Conservation (phyloP, 2,329 filamentous ascomycete genomes). For the Exophiala alcalophila region DNA sequence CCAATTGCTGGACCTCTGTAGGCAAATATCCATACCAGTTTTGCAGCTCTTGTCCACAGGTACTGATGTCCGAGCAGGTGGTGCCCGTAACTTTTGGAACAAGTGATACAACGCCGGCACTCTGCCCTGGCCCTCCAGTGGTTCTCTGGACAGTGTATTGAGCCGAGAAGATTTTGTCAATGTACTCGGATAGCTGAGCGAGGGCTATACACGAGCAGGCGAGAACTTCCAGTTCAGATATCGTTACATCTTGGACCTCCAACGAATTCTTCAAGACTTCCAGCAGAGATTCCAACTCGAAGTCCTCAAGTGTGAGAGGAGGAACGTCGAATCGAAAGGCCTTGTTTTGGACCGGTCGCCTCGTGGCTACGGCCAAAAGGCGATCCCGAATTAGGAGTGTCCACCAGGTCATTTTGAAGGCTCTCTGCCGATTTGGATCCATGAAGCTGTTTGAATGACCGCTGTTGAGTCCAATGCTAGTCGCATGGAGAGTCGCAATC, state of each 20-base stretch:
- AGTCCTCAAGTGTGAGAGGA: conserved; percentile 80
- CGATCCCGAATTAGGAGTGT: conserved; percentile 94
- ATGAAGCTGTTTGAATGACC: conserved; percentile 76
- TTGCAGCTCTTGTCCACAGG: conserved; percentile 18
- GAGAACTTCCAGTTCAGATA: conserved; percentile 5
- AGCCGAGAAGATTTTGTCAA: conserved; percentile 17
- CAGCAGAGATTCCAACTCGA: conserved; percentile 66
- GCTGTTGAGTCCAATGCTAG: conserved; percentile 90
- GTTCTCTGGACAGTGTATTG: conserved; percentile 17
- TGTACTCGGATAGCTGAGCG: conserved; percentile 17
- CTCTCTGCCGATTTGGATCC: conserved; percentile 66
- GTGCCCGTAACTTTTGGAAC: conserved; percentile 5
- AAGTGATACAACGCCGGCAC: conserved; percentile 10
- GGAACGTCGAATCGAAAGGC: conserved; percentile 90
- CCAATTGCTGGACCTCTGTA: conserved; percentile 5
- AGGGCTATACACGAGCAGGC: conserved; percentile 14
- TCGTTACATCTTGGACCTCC: background rate
- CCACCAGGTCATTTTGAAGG: conserved; percentile 98
- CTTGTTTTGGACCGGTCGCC: conserved; percentile 86
- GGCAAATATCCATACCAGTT: conserved; percentile 17
- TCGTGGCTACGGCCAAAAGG: conserved; percentile 87
- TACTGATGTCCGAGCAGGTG: conserved; percentile 8
- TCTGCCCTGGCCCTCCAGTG: background rate
- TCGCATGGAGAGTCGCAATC: conserved; percentile 83
- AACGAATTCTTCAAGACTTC: conserved; percentile 1